Conservation (phyloP, 192 early-diverging fungal species). For the Backusella parvicylindrica region DNA sequence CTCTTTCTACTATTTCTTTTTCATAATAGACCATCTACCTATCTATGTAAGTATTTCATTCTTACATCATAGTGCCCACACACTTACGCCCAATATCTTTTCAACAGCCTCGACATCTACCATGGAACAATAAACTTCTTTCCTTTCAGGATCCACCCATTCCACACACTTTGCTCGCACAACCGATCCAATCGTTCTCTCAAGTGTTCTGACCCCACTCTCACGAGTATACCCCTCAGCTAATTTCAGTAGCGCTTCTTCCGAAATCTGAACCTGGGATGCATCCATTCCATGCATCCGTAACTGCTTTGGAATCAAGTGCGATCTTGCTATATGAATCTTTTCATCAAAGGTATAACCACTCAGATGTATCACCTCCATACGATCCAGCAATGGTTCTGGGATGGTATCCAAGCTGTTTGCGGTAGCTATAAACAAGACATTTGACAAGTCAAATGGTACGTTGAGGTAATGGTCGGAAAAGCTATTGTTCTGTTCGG, state of each 20-base stretch:
- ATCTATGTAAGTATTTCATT: not conserved
- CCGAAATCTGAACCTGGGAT: slow-evolving; percentile 42
- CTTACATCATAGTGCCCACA: not conserved
- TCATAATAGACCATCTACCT: slow-evolving; percentile 54
- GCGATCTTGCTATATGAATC: slow-evolving; percentile 66
- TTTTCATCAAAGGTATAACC: slow-evolving; percentile 88
- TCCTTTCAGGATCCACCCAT: slow-evolving; percentile 37
- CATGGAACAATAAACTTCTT: slow-evolving; percentile 35
- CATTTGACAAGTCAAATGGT: slow-evolving; percentile 54
- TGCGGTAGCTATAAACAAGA: slow-evolving; percentile 85
- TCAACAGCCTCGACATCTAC: slow-evolving; percentile 51
- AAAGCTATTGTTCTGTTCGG: slow-evolving; percentile 82
- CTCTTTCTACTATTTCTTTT: slow-evolving; percentile 66
- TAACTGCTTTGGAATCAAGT: slow-evolving; percentile 79
- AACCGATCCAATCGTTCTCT: slow-evolving; percentile 69
- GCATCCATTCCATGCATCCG: slow-evolving; percentile 55
- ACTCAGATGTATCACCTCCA: slow-evolving; percentile 74
- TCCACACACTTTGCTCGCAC: slow-evolving; percentile 63
- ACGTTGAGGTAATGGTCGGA: slow-evolving; percentile 80
- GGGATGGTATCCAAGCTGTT: slow-evolving; percentile 78
- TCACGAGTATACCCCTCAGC: slow-evolving; percentile 75
- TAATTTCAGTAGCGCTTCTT: slow-evolving; percentile 56
- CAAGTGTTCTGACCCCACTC: slow-evolving; percentile 73
- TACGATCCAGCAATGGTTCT: slow-evolving; percentile 74
- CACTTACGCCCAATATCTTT: slow-evolving; percentile 60